Base-by-base conservation (phyloP, 208 protist species). In the Wallacemonas sp. region DNA sequence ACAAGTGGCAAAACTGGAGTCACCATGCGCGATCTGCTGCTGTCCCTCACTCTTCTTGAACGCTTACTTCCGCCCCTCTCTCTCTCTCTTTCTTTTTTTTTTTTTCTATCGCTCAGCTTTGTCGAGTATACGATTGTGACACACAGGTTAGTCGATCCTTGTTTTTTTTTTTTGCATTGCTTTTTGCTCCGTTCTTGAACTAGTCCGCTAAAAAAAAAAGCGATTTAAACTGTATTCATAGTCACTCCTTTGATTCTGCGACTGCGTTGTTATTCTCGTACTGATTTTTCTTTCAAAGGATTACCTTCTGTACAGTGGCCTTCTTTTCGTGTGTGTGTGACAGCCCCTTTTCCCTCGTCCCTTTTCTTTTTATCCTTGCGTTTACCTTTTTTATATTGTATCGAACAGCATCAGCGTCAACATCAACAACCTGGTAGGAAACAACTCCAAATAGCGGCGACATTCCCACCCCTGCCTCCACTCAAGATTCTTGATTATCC, bases 121-220 rank as follows among this genome's bases (percentile, higher is more conserved):
- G 4, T 41, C 36, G 36, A 0, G 14, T 41, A 41, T 14, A 7
- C 14, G 36, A 41, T 41, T 41, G 36, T 16, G 14, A 16, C 36
- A 14, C 36, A 41, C 36, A 0, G 0, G 10, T 41, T n/a, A n/a
- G n/a, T n/a, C n/a, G n/a, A n/a, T n/a, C n/a, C n/a, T n/a, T n/a
- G n/a, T n/a, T n/a, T 62, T 33, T 59, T 65, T 61, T 44, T 65
- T 79, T 68, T 48, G 65, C 68, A 32, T 54, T 67, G 61, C 46
- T 32, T 48, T 38, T 59, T 41, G 29, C 38, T 23, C 18, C 12
- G 5, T 23, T 42, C 10, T 23, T 41, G 36, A 63, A 33, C n/a
- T n/a, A n/a, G n/a, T n/a, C n/a, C n/a, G n/a, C n/a, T n/a, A n/a
- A n/a, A n/a, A n/a, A n/a, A 63, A 49, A 63, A 63, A 45, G 11